Evolutionary conservation across 2,329 filamentous ascomycete genomes (phyloP), one percentile per base, ranked within the genome.

Genomic region (Neodidymelliopsis sp.): DNA sequence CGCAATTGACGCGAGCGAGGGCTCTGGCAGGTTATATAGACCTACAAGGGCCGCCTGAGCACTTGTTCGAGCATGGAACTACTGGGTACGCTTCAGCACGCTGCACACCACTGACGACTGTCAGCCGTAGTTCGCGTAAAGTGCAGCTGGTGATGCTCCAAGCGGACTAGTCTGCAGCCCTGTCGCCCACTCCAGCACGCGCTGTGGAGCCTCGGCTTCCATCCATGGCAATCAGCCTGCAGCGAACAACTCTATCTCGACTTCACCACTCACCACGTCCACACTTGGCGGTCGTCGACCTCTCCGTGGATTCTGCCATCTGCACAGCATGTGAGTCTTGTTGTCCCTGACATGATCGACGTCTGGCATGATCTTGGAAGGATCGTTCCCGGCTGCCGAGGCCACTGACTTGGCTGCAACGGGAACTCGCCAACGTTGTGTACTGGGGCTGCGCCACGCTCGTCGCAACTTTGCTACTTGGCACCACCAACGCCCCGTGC

Each of bases 361-460:
- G 19, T 30, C 18, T 44, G 35, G 34, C 39, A 25, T 23, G 8
- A 20, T 30, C 7, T 18, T 39, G 18, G 13, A 44, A 34, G 25
- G 16, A 33, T 38, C 22, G 31, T 19, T 38, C 20, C 38, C 38
- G 31, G 25, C 33, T 31, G 37, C 45, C 27, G 25, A 33, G 25
- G 16, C 10, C 9, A 23, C 3, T 11, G 15, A 8, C n/a, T n/a
- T 40, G 33, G 33, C 45, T 34, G 11, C 23, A 34, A 13, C 27
- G 15, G 33, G 28, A 16, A 18, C 33, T 33, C 48, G 36, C 41
- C 37, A 42, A 47, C 38, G 23, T 30, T 47, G 28, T 30, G 30
- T 27, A 23, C 30, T 22, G 25, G 31, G 25, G 49, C 58, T 61
- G 60, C 58, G 58, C 60, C 60, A 62, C 54, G 41, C 18, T 41